Evolutionary conservation across 208 protist genomes (phyloP).

Genomic region (Endotrypanum monterogeii): DNA sequence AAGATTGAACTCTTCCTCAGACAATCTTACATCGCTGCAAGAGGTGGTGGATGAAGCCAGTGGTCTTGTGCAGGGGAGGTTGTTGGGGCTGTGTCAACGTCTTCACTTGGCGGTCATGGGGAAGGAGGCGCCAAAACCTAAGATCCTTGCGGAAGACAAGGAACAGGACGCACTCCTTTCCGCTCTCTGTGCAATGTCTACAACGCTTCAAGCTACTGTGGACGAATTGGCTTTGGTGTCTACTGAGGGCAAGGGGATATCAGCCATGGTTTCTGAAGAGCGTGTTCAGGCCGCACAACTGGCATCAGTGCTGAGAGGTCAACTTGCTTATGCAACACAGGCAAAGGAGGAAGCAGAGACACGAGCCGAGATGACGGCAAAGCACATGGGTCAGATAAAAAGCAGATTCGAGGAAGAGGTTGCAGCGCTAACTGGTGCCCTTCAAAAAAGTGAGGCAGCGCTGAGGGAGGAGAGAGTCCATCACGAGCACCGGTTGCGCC

Average conservation of each 20-base stretch:
- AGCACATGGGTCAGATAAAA: slow-evolving; percentile 11
- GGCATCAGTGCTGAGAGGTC: neutral
- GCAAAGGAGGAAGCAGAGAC: slow-evolving; percentile 15
- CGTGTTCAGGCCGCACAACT: slow-evolving; percentile 21
- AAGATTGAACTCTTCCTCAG: neutral
- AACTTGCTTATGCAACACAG: neutral
- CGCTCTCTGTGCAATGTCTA: neutral
- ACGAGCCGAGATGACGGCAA: neutral
- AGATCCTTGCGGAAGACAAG: neutral
- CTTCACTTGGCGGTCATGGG: slow-evolving; percentile 19
- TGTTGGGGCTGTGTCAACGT: neutral
- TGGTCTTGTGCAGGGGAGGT: neutral
- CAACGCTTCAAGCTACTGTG: neutral
- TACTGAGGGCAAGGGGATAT: neutral
- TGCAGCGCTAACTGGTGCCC: slow-evolving; percentile 6
- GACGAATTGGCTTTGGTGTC: neutral
- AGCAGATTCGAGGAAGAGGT: slow-evolving; percentile 18
- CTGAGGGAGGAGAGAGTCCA: slow-evolving; percentile 11
- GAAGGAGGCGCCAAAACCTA: neutral
- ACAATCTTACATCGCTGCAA: neutral
- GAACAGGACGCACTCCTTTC: slow-evolving; percentile 1
- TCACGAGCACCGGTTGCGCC: slow-evolving; percentile 17
- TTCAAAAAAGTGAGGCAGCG: slow-evolving; percentile 12
- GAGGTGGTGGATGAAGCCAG: slow-evolving; percentile 4
- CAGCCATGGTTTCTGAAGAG: slow-evolving; percentile 12